These are phyloP conservation scores for Vanrija sp. DNA, from an alignment of 1,284 basidiomycete genomes.

Conservation along the genomic window DNA sequence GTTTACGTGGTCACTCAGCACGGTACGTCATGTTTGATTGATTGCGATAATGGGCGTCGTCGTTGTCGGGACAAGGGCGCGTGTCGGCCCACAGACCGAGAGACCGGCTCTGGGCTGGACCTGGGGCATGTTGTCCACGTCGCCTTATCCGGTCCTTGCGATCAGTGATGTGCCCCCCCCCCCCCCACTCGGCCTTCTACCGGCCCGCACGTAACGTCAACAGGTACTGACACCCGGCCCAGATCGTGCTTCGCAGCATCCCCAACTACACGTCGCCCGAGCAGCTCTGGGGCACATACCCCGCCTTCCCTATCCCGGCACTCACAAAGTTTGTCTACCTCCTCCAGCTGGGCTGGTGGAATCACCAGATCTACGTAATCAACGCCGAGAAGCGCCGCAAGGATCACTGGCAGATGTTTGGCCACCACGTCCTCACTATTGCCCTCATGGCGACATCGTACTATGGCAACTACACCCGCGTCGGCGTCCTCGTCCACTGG, in stretches of 20 bases:
- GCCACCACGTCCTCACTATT: conserved; percentile 89
- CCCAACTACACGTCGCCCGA: conserved; percentile 67
- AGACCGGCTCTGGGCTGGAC: background rate
- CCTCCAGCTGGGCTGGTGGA: conserved; percentile 84
- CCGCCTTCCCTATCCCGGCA: conserved; percentile 70
- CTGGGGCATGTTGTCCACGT: background rate
- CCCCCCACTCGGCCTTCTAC: background rate
- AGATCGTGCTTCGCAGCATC: conserved; percentile 75
- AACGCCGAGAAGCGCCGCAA: conserved; percentile 89
- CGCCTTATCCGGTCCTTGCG: too few relatives aligned
- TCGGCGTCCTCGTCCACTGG: conserved; percentile 82
- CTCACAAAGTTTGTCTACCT: conserved; percentile 90
- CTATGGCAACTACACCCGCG: conserved; percentile 74
- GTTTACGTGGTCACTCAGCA: conserved; percentile 68
- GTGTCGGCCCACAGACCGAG: background rate
- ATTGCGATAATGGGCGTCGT: background rate
- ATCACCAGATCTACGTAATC: conserved; percentile 86
- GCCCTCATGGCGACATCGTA: conserved; percentile 74
- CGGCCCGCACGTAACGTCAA: background rate
- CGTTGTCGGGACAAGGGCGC: background rate
- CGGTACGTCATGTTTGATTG: conserved; percentile 59
- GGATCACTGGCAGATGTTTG: conserved; percentile 94
- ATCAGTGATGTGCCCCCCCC: background rate
- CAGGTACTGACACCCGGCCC: conserved; percentile 2
- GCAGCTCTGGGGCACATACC: conserved; percentile 77